These are phyloP conservation scores for Rugonectria rugulosa DNA, from an alignment of 2,329 filamentous ascomycete species.

Conservation along the genomic window DNA sequence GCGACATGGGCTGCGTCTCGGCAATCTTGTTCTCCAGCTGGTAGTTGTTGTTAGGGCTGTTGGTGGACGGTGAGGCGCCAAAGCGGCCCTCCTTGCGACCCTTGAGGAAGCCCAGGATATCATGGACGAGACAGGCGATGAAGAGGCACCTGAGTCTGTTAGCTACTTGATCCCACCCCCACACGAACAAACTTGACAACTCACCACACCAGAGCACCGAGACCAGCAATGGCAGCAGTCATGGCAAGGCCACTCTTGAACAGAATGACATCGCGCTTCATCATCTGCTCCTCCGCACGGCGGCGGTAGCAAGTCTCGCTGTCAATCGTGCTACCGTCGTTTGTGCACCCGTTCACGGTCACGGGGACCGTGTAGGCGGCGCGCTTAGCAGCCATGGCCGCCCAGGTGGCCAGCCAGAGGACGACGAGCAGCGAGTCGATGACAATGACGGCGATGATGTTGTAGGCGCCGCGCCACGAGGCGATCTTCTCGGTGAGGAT, in stretches of 20 bases:
- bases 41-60: conserved; percentile 35
- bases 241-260: conserved; percentile 44
- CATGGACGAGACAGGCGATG: conserved; percentile 47
- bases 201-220: conserved; percentile 54
- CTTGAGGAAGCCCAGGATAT: conserved; percentile 42
- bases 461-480: conserved; percentile 47
- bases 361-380: conserved; percentile 45
- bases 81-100: conserved; percentile 50
- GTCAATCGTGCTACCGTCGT: conserved; percentile 50
- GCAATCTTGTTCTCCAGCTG: conserved; percentile 46
- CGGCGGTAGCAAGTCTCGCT: conserved; percentile 45
- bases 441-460: conserved; percentile 53
- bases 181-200: conserved; percentile 15
- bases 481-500: conserved; percentile 51
- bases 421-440: conserved; percentile 54
- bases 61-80: conserved; percentile 26
- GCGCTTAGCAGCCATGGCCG: conserved; percentile 50
- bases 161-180: conserved; percentile 4
- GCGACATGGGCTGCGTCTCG: conserved; percentile 32
- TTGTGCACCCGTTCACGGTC: conserved; percentile 41
- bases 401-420: conserved; percentile 56
- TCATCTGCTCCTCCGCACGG: not conserved
- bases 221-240: conserved; percentile 51
- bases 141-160: conserved; percentile 46
- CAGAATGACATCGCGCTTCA: conserved; percentile 43